Conservation (phyloP, 1,139 yeast species). For the Blastobotrys indianensis region DNA sequence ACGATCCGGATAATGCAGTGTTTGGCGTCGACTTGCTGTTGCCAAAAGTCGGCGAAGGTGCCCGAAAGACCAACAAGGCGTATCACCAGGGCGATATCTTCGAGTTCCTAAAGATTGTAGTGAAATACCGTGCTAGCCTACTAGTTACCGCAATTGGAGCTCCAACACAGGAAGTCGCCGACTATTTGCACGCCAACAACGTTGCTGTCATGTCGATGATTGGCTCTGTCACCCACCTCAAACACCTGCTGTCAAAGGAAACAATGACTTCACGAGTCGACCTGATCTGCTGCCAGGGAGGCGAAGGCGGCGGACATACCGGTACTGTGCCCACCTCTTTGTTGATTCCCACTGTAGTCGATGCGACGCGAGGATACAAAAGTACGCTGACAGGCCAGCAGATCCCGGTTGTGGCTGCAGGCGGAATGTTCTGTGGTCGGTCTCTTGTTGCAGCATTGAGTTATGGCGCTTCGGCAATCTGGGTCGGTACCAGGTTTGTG, state of each 20-base stretch:
- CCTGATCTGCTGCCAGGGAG: slow-evolving; percentile 45
- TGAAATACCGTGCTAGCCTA: slow-evolving; percentile 22
- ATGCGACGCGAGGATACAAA: slow-evolving; percentile 29
- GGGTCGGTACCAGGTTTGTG: slow-evolving; percentile 34
- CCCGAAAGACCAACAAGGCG: slow-evolving; percentile 28
- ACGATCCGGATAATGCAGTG: slow-evolving; percentile 19
- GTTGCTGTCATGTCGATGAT: slow-evolving; percentile 41
- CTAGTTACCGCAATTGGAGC: slow-evolving; percentile 40
- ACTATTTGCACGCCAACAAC: slow-evolving; percentile 36
- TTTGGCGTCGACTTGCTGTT: slow-evolving; percentile 28
- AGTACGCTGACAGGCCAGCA: slow-evolving; percentile 23
- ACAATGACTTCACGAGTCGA: slow-evolving; percentile 26
- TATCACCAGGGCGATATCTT: slow-evolving; percentile 26
- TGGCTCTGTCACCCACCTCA: slow-evolving; percentile 41
- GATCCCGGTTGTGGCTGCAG: slow-evolving; percentile 40
- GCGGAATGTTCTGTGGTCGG: slow-evolving; percentile 39
- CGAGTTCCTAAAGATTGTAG: slow-evolving; percentile 22
- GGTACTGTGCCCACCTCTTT: slow-evolving; percentile 30
- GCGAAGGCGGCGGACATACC: slow-evolving; percentile 50
- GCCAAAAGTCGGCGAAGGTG: slow-evolving; percentile 28
- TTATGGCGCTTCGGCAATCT: slow-evolving; percentile 43
- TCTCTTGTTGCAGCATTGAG: slow-evolving; percentile 33
- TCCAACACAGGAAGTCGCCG: slow-evolving; percentile 36
- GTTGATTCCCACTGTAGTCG: slow-evolving; percentile 36
- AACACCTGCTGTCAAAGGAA: slow-evolving; percentile 28